phyloP scores from a whole-genome alignment of 495 filamentous ascomycete species.

The Penicillium coffeae region DNA sequence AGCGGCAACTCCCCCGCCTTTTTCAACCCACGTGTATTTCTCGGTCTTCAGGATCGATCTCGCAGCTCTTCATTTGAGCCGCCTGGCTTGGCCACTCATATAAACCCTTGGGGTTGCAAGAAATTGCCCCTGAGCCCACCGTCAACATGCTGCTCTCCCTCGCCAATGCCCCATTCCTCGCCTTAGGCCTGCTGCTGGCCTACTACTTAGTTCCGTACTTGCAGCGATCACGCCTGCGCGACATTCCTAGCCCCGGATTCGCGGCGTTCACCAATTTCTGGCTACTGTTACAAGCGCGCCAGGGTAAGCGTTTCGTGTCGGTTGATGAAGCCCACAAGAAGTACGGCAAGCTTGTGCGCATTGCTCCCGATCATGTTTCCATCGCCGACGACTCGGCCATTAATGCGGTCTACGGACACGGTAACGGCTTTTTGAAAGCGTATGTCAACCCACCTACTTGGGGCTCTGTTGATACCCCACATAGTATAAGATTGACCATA shows the following conservation, averaged over 20 bases:
- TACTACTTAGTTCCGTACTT: slow-evolving; percentile 73
- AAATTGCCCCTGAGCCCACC: too few species aligned
- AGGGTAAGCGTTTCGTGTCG: slow-evolving; percentile 60
- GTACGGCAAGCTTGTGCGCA: slow-evolving; percentile 55
- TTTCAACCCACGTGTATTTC: too few species aligned
- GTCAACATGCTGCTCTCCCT: slow-evolving; percentile 44
- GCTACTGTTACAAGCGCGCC: slow-evolving; percentile 66
- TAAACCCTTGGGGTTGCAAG: too few species aligned
- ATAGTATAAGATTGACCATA: too few species aligned
- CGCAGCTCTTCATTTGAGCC: too few species aligned
- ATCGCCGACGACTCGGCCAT: slow-evolving; percentile 59
- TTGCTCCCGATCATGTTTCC: slow-evolving; percentile 57
- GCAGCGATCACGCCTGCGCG: slow-evolving; percentile 56
- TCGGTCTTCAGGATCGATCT: too few species aligned
- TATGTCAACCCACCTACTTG: slow-evolving; percentile 23
- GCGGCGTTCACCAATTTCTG: slow-evolving; percentile 75
- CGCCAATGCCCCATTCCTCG: slow-evolving; percentile 56
- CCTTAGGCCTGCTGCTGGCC: slow-evolving; percentile 47
- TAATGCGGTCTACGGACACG: slow-evolving; percentile 55
- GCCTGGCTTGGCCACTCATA: too few species aligned
- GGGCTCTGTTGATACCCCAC: too few species aligned
- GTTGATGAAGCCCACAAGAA: slow-evolving; percentile 75
- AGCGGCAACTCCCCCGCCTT: too few species aligned
- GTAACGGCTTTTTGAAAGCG: slow-evolving; percentile 74
- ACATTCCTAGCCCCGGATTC: slow-evolving; percentile 62